phyloP scores from a whole-genome alignment of 805 yeast species.

The Candida ovalis region DNA sequence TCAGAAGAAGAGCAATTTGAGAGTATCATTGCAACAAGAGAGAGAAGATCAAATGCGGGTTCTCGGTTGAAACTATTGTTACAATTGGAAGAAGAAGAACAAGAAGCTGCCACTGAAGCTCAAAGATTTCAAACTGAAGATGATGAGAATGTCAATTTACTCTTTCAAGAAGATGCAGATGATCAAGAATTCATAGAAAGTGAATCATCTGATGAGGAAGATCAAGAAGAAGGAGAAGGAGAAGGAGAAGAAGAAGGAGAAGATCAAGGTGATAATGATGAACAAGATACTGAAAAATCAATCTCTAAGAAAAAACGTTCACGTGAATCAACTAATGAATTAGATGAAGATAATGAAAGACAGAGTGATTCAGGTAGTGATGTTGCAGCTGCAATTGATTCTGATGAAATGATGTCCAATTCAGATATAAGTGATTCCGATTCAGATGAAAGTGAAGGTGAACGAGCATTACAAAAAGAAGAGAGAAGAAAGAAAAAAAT shows the following conservation, averaged over 20 bases:
- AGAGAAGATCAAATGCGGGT: conserved; percentile 87
- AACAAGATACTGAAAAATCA: conserved; percentile 15
- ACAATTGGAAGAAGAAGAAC: conserved; percentile 54
- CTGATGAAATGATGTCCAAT: conserved; percentile 53
- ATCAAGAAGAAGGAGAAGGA: conserved; percentile 18
- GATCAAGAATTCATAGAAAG: conserved; percentile 44
- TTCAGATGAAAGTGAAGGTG: conserved; percentile 54
- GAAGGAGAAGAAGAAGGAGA: conserved; percentile 21
- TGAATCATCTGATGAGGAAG: conserved; percentile 28
- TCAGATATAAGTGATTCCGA: conserved; percentile 50
- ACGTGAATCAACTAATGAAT: conserved; percentile 2
- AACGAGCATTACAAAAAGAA: conserved; percentile 33
- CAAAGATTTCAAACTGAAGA: conserved; percentile 45
- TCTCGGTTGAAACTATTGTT: conserved; percentile 70
- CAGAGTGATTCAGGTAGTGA: conserved; percentile 27
- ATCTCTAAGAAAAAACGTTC: conserved; percentile 24
- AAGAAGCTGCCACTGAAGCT: conserved; percentile 5
- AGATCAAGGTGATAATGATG: conserved; percentile 25
- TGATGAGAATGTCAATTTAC: conserved; percentile 68
- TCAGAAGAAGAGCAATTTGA: conserved; percentile 38
- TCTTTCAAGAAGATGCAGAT: conserved; percentile 62
- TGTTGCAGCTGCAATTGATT: conserved; percentile 24
- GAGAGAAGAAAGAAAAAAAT: conserved; percentile 20
- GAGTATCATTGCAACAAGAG: conserved; percentile 68
- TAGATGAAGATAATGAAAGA: conserved; percentile 13